Percentiles rank a stretch among this genome's conserved stretches.
These are phyloP conservation scores for Arthromyces matolae DNA, from an alignment of 768 basidiomycete species.

Conservation along the genomic window DNA sequence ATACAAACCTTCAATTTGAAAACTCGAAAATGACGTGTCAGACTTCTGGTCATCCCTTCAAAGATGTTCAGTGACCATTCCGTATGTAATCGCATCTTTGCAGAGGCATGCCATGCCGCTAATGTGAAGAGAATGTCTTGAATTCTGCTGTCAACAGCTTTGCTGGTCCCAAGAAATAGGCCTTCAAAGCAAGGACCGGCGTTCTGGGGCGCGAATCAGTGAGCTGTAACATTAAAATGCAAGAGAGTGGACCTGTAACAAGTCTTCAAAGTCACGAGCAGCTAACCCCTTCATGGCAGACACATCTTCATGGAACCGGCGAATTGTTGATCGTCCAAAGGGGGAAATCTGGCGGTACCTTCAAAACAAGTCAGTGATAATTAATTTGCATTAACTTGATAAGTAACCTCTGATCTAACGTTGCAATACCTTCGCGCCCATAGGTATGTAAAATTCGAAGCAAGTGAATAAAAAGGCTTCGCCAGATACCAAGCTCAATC, in stretches of 20 bases:
- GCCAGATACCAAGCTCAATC: slow-evolving; percentile 26
- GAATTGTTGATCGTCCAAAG: slow-evolving; percentile 20
- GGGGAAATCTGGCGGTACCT: slow-evolving; percentile 8
- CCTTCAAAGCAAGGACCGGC: slow-evolving; percentile 14
- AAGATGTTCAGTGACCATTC: slow-evolving; percentile 1
- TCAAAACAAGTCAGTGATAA: not conserved
- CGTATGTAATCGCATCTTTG: slow-evolving; percentile 25
- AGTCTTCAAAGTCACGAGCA: slow-evolving; percentile 27
- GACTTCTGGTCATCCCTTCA: not conserved
- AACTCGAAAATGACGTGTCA: not conserved
- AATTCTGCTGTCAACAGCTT: slow-evolving; percentile 14
- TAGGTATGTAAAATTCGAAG: slow-evolving; percentile 17
- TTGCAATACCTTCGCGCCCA: slow-evolving; percentile 5
- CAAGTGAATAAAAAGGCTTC: slow-evolving; percentile 21
- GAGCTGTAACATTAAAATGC: not conserved
- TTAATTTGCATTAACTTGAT: not conserved
- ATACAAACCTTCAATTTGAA: slow-evolving; percentile 9
- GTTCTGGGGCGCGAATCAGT: slow-evolving; percentile 5
- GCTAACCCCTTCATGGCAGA: slow-evolving; percentile 21
- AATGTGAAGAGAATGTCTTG: slow-evolving; percentile 17
- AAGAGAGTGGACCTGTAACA: slow-evolving; percentile 23
- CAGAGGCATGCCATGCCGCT: slow-evolving; percentile 23
- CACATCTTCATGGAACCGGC: slow-evolving; percentile 19
- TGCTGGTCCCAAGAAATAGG: not conserved
- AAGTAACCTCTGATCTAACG: slow-evolving; percentile 15